A percentile compares a stretch with the other conserved stretches of the same genome.
Evolutionary conservation across 2,329 filamentous ascomycete genomes (phyloP).

Genomic region (Ramichloridium luteum): DNA sequence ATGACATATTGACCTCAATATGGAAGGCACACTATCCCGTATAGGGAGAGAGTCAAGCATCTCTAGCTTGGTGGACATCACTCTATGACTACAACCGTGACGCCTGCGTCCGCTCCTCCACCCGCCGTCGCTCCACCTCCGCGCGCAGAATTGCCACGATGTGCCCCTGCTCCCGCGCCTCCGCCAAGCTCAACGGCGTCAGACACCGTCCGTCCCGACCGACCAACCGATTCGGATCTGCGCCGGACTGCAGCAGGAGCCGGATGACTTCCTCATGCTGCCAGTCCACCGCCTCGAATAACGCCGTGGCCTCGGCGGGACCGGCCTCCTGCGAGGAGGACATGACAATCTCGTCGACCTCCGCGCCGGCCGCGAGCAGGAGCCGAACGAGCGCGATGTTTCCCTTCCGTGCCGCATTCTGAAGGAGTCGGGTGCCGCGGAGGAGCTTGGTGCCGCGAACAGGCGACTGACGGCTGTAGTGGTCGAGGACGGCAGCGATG

Average conservation of each 20-base stretch:
- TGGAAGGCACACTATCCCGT: no score
- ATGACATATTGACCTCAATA: no score
- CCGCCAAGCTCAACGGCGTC: conserved; percentile 9
- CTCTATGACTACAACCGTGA: no score
- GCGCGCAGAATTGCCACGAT: conserved; percentile 5
- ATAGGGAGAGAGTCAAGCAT: no score
- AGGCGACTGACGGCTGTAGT: no score
- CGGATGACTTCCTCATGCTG: conserved; percentile 8
- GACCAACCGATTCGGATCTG: conserved; percentile 8
- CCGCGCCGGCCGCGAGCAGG: conserved; percentile 7
- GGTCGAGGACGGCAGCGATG: conserved; percentile 6
- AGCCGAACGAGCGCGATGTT: conserved; percentile 7
- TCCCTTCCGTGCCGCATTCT: conserved; percentile 10
- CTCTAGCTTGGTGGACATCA: no score
- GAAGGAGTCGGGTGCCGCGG: conserved; percentile 8
- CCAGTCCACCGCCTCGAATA: conserved; percentile 11
- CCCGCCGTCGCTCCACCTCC: conserved; percentile 3
- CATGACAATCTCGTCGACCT: conserved; percentile 6
- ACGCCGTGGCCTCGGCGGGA: conserved; percentile 7
- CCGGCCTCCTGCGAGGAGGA: conserved; percentile 6
- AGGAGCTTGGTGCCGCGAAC: conserved; percentile 6
- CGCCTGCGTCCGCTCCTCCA: no score
- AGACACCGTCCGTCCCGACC: conserved; percentile 4
- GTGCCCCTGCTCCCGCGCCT: conserved; percentile 5
- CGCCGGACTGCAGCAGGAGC: conserved; percentile 7